These are phyloP conservation scores for Celoporthe dispersa DNA, from an alignment of 2,329 filamentous ascomycete genomes.

Conservation along the genomic window DNA sequence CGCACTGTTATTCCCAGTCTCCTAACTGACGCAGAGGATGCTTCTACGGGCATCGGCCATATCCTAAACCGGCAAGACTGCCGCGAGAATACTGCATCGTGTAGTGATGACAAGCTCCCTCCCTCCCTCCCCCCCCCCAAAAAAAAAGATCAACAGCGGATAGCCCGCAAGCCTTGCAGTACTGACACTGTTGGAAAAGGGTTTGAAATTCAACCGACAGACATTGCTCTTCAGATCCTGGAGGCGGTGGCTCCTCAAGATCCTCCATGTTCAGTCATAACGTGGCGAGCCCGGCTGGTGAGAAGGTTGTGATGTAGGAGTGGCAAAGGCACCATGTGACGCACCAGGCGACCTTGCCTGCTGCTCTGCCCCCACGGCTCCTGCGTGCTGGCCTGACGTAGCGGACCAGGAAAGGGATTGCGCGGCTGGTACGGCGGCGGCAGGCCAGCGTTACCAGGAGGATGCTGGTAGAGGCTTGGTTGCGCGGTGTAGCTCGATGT, in stretches of 20 bases:
- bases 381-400: background rate
- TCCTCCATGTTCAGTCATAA: conserved; percentile 3
- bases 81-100: background rate
- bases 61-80: background rate
- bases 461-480: conserved; percentile 6
- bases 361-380: background rate
- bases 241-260: background rate
- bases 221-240: background rate
- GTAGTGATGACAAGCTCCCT: background rate
- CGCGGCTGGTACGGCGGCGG: conserved; percentile 21
- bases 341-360: conserved; percentile 7
- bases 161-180: background rate
- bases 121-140: too few species aligned
- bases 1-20: background rate
- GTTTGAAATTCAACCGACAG: background rate
- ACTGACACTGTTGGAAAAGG: background rate
- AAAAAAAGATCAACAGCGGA: background rate
- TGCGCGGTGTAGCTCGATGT: conserved; percentile 12
- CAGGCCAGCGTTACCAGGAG: conserved; percentile 1
- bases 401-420: conserved; percentile 1
- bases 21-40: background rate
- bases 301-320: conserved; percentile 14
- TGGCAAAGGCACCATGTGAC: conserved; percentile 37
- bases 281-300: background rate
- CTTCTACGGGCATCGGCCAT: too few species aligned